phyloP scores from a whole-genome alignment of 78 protist species.

The Dictyostelium citrinum region DNA sequence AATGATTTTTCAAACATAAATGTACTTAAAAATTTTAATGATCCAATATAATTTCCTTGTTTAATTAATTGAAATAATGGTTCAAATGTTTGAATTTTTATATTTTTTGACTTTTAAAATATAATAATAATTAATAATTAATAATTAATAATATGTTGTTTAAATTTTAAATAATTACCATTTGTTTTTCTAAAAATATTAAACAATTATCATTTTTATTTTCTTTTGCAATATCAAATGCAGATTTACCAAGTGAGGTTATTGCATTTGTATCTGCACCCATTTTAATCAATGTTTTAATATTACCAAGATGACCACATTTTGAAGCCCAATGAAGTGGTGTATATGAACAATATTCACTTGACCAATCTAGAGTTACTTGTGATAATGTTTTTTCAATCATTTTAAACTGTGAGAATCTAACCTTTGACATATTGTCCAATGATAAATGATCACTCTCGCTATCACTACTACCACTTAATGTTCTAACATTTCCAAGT shows the following conservation, averaged over 20 bases:
- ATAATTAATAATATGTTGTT: not conserved
- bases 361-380: not conserved
- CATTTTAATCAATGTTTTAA: constrained; percentile 8
- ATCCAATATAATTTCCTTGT: not conserved
- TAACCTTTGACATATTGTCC: not conserved
- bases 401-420: constrained; percentile 29
- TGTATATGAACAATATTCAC: constrained; percentile 21
- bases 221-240: constrained; percentile 11
- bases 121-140: not conserved
- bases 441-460: not conserved
- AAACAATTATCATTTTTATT: constrained; percentile 1
- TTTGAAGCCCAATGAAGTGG: constrained; percentile 31
- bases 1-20: not conserved
- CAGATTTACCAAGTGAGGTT: not conserved
- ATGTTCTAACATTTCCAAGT: not conserved
- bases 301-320: not conserved
- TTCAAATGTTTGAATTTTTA: not conserved
- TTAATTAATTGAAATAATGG: not conserved
- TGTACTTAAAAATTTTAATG: not conserved
- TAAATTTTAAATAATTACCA: not conserved
- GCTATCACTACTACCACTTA: not conserved
- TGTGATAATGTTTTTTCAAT: constrained; percentile 39
- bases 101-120: not conserved
- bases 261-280: not conserved
- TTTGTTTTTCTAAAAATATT: constrained; percentile 16